Conservation (phyloP, 2,329 filamentous ascomycete genomes). For the Colletotrichum noveboracense region DNA sequence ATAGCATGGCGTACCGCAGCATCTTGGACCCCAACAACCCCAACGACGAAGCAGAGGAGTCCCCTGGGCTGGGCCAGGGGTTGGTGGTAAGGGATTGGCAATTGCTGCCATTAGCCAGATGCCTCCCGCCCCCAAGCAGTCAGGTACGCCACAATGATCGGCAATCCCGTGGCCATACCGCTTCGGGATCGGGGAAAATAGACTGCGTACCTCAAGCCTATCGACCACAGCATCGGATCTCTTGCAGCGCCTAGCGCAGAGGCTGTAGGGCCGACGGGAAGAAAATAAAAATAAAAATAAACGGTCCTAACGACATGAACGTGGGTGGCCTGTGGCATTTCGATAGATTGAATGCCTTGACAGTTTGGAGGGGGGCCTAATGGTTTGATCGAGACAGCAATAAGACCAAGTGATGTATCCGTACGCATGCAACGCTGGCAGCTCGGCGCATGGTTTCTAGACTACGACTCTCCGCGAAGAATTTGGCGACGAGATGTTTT, state of each 20-base stretch:
- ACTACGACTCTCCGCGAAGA: not conserved
- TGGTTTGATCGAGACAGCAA: not conserved
- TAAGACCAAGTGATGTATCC: not conserved
- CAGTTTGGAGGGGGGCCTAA: not conserved
- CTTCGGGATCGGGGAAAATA: slow-evolving; percentile 4
- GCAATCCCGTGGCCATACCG: slow-evolving; percentile 22
- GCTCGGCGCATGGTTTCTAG: not conserved
- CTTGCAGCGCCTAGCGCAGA: not conserved
- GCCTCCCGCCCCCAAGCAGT: slow-evolving; percentile 11
- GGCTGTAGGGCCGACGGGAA: not conserved
- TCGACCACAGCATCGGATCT: not conserved
- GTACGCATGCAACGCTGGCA: not conserved
- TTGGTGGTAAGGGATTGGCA: not conserved
- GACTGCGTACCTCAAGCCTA: slow-evolving; percentile 5
- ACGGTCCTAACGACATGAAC: not conserved
- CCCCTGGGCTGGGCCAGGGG: not conserved
- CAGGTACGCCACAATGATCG: slow-evolving; percentile 25
- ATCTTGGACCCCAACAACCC: not conserved
- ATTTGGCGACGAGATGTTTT: not conserved
- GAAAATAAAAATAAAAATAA: not conserved
- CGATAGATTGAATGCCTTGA: not conserved
- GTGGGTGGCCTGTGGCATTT: not conserved
- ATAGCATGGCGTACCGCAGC: not conserved
- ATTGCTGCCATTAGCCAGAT: not conserved
- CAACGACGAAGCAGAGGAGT: not conserved